phyloP scores from a whole-genome alignment of 73 alveolate species.

The Tetrahymena malaccensis region DNA sequence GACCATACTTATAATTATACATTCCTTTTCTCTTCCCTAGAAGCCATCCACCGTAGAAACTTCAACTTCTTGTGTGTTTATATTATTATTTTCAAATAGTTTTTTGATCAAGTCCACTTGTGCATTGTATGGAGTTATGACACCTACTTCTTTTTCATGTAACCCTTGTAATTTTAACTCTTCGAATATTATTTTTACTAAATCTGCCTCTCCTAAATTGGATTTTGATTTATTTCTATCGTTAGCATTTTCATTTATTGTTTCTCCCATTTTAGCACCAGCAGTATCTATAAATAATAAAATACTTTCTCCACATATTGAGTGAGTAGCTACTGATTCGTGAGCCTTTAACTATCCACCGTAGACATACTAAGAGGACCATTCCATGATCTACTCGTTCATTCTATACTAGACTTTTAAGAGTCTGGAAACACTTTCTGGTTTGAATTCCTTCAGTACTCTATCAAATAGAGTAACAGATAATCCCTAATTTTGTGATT shows the following conservation, averaged over 20 bases:
- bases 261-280: constrained; percentile 80
- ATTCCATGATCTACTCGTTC: constrained; percentile 89
- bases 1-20: constrained; percentile 87
- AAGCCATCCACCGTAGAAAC: constrained; percentile 98
- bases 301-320: constrained; percentile 58
- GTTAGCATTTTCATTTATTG: constrained; percentile 53
- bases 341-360: constrained; percentile 82
- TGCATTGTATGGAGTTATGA: constrained; percentile 96
- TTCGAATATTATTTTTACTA: constrained; percentile 70
- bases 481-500: constrained; percentile 82
- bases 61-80: constrained; percentile 49
- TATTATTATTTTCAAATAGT: constrained; percentile 39
- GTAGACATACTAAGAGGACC: constrained; percentile 89
- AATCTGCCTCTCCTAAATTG: constrained; percentile 88
- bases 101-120: constrained; percentile 76
- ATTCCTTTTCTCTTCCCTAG: constrained; percentile 98
- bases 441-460: constrained; percentile 38
- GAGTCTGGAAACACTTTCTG: constrained; percentile 47
- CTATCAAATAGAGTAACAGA: constrained; percentile 86
- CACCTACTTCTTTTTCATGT: constrained; percentile 72
- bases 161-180: constrained; percentile 65
- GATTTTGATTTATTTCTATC: constrained; percentile 69
- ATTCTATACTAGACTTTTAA: constrained; percentile 89
- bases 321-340: constrained; percentile 68
- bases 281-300: constrained; percentile 82